These are phyloP conservation scores for Cryomyces minteri DNA, from an alignment of 495 filamentous ascomycete species.

Conservation along the genomic window DNA sequence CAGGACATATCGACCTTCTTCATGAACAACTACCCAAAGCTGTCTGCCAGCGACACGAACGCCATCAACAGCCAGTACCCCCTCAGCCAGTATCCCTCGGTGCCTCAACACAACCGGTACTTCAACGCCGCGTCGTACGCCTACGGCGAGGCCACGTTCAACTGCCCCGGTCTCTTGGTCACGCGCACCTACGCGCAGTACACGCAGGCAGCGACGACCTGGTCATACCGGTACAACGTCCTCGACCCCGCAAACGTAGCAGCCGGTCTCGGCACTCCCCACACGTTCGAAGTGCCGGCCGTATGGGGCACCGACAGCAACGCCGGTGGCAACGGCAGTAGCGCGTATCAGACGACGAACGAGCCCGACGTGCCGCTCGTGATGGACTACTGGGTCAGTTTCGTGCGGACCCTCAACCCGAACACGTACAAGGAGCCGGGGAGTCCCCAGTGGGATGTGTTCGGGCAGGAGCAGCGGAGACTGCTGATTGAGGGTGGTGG, in stretches of 20 bases:
- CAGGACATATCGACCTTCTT: conserved; percentile 3
- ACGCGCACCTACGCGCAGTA: background rate
- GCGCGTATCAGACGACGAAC: conserved; percentile 4
- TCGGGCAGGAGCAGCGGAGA: background rate
- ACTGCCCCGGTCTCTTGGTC: conserved; percentile 4
- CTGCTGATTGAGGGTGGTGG: conserved; percentile 2
- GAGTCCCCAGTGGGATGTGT: conserved; percentile 3
- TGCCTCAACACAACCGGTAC: conserved; percentile 1
- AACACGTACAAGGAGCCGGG: conserved; percentile 1
- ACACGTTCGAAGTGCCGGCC: conserved; percentile 6
- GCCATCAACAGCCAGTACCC: conserved; percentile 3
- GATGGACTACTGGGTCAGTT: conserved; percentile 8
- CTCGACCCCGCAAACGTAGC: conserved; percentile 4
- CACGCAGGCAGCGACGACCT: background rate
- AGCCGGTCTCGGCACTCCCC: conserved; percentile 5
- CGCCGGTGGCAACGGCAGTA: background rate
- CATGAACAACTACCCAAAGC: conserved; percentile 4
- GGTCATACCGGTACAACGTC: conserved; percentile 6
- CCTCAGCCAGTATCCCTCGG: background rate
- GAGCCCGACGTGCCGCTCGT: conserved; percentile 4
- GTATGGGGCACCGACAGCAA: conserved; percentile 4
- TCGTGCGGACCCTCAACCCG: conserved; percentile 3
- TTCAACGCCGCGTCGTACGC: conserved; percentile 2
- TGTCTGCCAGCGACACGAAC: background rate
- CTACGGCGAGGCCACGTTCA: conserved; percentile 8